Evolutionary conservation across 495 filamentous ascomycete genomes (phyloP), one percentile per base, ranked within the genome.

Genomic region (Hypoxylon intermedium): DNA sequence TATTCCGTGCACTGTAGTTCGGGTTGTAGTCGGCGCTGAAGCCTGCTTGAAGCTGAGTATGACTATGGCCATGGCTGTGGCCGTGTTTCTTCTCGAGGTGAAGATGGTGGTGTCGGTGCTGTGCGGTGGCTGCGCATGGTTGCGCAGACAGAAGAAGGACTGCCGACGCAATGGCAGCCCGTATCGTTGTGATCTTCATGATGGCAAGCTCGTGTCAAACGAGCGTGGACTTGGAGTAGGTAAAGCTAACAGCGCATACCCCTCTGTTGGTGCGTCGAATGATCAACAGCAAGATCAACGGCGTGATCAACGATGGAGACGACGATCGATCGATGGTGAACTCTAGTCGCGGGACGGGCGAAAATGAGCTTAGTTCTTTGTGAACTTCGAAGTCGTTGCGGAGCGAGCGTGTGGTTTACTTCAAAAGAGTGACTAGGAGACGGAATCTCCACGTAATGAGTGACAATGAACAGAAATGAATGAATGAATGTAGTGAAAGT

Each of bases 181-280:
- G 74, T 57, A 79, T 68, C 54, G 77, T 77, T 33, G 74, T 68
- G 72, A 79, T 57, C 71, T 74, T 82, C 81, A 83, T 83, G 46
- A 58, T 46, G 33, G 40, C 26, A 30, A 36, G 60, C 55, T 67
- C 43, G 66, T 57, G 46, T 48, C 54, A 56, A 63, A 63, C 47
- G 53, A 63, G 53, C 55, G 60, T 55, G 46, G 28, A 28, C 34
- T 52, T 15, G 26, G 19, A 37, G 11, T 37, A 47, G 19, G 34
- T 16, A 38, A 56, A 43, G 46, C 51, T 56, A 56, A 48, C 28
- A 34, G 56, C 30, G 23, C 21, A 59, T 47, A 31, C 36, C 50
- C 54, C 45, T 60, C 45, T 52, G 13, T 43, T 60, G 53, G 62
- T 13, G 55, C 20, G 47, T 38, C 40, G 21, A 65, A 45, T 42